Base-by-base conservation (phyloP, 1,139 yeast genomes). In the Pichia sp. region DNA sequence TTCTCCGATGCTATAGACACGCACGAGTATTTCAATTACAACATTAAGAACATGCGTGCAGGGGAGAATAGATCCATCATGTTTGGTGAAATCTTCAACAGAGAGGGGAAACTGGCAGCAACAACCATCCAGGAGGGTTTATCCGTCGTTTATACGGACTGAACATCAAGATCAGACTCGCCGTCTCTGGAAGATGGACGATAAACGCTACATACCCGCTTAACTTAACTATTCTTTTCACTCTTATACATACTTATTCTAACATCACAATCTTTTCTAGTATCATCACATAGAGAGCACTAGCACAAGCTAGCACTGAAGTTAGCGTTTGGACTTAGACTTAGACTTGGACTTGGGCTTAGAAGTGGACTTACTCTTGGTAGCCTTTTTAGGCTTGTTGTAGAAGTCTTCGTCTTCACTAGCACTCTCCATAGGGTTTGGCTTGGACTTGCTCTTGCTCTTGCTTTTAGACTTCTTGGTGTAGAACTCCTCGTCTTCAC, bases 121-220 rank as follows among this genome's bases (percentile, higher is more conserved):
- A 69, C 81, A 0, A 65, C 79, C 5, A 54, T 77, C 9, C 93
- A 82, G 56, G 88, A 82, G 55, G 88, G 84, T 0, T 60, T 76
- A 42, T 52, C 56, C 0, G 58, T 53, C 12, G 37, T 55, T 13
- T 44, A 42, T 25, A 40, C 44, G 8, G 48, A 44, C 22, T 41
- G 23, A 28, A 15, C 20, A 7, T 22, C 12, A 22, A 22, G 24
- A n/a, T n/a, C 24, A 22, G n/a, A n/a, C n/a, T n/a, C n/a, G n/a
- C n/a, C n/a, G n/a, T n/a, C n/a, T n/a, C n/a, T n/a, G n/a, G n/a
- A n/a, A n/a, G n/a, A n/a, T n/a, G n/a, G n/a, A n/a, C n/a, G n/a
- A n/a, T n/a, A n/a, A n/a, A n/a, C n/a, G n/a, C n/a, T n/a, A n/a
- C n/a, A n/a, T n/a, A n/a, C n/a, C n/a, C n/a, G n/a, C n/a, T n/a